These are phyloP conservation scores for Syzygium syzygioides DNA, from an alignment of 441 rosid species.

Conservation along the genomic window DNA sequence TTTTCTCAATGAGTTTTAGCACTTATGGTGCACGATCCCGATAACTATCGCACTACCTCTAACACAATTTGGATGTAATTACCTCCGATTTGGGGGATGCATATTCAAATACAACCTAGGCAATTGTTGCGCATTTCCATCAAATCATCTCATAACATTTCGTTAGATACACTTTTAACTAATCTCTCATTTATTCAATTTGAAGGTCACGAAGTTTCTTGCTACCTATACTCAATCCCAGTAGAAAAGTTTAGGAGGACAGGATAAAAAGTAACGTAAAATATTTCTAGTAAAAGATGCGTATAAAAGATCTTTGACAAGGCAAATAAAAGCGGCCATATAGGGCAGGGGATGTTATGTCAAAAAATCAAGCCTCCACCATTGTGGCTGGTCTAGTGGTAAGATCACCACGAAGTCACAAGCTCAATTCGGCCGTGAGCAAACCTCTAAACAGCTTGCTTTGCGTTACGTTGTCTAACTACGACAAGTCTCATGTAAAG, in stretches of 20 bases:
- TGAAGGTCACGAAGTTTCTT: neutral
- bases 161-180: neutral
- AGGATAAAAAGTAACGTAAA: neutral
- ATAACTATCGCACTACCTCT: fast-evolving
- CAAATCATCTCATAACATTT: neutral
- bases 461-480: fast-evolving
- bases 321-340: neutral
- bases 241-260: neutral
- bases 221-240: neutral
- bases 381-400: neutral
- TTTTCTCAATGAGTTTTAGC: neutral
- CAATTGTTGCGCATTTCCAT: neutral
- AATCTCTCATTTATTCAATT: neutral
- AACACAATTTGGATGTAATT: neutral
- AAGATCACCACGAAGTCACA: neutral
- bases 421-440: neutral
- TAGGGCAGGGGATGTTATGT: neutral
- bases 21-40: neutral
- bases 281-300: neutral
- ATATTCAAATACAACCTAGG: neutral
- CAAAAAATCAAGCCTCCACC: neutral
- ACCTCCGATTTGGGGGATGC: neutral
- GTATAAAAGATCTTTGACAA: neutral
- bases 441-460: neutral
- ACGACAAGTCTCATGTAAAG: neutral